A percentile compares a stretch with the other conserved stretches of the same genome.
These are phyloP conservation scores for Sugiyamaella chiloensis DNA, from an alignment of 805 yeast species.

Conservation along the genomic window DNA sequence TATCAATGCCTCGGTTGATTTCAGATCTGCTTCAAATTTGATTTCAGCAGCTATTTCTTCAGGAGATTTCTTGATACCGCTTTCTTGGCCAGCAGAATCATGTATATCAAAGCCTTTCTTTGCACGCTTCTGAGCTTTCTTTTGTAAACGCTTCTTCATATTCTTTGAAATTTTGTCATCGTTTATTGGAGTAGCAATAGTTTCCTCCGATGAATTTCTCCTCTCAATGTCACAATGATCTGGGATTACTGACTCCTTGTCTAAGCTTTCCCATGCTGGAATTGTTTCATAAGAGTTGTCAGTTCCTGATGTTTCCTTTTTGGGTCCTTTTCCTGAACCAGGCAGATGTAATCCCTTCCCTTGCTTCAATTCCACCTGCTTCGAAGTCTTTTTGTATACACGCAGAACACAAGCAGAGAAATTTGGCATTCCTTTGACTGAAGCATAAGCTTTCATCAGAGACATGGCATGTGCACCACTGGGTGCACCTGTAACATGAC, in stretches of 20 bases:
- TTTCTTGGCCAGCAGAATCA: no score
- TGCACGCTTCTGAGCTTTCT: constrained; percentile 27
- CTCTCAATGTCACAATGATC: constrained; percentile 16
- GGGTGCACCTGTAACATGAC: constrained; percentile 31
- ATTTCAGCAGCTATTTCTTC: constrained; percentile 29
- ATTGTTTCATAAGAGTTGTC: constrained; percentile 27
- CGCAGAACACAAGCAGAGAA: constrained; percentile 28
- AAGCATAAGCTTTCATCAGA: constrained; percentile 33
- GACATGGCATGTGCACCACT: constrained; percentile 34
- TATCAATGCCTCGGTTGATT: constrained; percentile 41
- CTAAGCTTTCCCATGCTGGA: constrained; percentile 34
- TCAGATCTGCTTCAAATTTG: constrained; percentile 36
- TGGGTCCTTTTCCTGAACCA: neutral
- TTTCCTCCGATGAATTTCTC: neutral
- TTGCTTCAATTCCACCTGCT: neutral
- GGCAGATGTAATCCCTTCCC: neutral
- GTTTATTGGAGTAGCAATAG: constrained; percentile 1
- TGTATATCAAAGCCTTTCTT: constrained; percentile 18
- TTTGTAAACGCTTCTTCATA: constrained; percentile 28
- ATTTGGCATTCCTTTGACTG: constrained; percentile 29
- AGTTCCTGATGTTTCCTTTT: neutral
- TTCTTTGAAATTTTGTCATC: constrained; percentile 30
- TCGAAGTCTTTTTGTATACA: constrained; percentile 27
- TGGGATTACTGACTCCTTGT: constrained; percentile 25
- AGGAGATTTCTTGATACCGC: constrained; percentile 23